Conservation (phyloP, 2,329 filamentous ascomycete species). For the Ceratocystis cacaofunesta region DNA sequence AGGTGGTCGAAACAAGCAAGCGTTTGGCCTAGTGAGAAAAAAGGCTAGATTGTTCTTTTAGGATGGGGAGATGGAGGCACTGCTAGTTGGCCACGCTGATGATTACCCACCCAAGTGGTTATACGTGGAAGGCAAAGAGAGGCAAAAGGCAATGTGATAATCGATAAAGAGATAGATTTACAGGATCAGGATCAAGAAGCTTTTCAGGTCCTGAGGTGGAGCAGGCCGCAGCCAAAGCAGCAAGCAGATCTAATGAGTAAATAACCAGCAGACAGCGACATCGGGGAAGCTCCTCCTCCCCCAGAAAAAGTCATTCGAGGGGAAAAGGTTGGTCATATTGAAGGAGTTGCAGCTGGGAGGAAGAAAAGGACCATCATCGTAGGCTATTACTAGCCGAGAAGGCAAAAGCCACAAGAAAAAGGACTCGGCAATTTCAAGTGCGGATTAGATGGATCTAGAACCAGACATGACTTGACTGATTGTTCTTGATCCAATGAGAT, state of each 20-base stretch:
- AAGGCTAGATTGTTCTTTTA: neutral
- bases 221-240: neutral
- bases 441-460: neutral
- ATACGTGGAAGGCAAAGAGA: neutral
- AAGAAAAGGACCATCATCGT: neutral
- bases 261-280: neutral
- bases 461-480: neutral
- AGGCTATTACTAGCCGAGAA: neutral
- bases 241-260: neutral
- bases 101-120: neutral
- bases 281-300: neutral
- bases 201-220: conserved; percentile 7
- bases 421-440: neutral
- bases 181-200: conserved; percentile 14
- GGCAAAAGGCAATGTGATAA: neutral
- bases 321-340: neutral
- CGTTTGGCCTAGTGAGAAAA: neutral
- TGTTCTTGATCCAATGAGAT: neutral
- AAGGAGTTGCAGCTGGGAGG: neutral
- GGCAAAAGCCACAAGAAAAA: neutral
- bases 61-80: neutral
- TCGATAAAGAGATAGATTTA: neutral
- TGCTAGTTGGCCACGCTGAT: neutral
- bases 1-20: neutral
- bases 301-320: neutral